Evolutionary conservation across 305 asterid species (phyloP).

Genomic region (Withania somnifera): DNA sequence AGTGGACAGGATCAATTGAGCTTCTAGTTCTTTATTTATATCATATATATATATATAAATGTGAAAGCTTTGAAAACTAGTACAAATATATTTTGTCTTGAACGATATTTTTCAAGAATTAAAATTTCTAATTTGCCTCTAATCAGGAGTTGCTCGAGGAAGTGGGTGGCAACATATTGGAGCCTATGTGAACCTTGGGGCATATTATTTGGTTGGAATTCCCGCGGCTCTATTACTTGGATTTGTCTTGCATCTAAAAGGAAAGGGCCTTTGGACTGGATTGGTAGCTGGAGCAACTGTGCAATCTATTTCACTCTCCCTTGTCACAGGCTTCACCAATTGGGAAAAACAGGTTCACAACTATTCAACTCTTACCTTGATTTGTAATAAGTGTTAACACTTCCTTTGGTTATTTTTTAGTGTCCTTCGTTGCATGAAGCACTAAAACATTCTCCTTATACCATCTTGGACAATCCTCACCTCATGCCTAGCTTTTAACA

Average conservation of each 20-base stretch:
- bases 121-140: not conserved
- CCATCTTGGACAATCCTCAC: not conserved
- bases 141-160: constrained; percentile 48
- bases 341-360: constrained; percentile 38
- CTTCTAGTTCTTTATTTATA: not conserved
- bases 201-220: constrained; percentile 44
- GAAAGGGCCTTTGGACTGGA: constrained; percentile 58
- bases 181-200: constrained; percentile 45
- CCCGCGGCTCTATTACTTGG: constrained; percentile 39
- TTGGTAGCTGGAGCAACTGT: constrained; percentile 35
- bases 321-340: constrained; percentile 31
- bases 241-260: constrained; percentile 27
- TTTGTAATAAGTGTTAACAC: not conserved
- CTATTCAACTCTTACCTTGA: not conserved
- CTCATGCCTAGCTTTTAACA: not conserved
- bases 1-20: not conserved
- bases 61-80: not conserved
- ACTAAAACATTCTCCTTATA: not conserved
- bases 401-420: not conserved
- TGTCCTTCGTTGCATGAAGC: not conserved
- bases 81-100: not conserved
- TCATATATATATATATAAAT: not conserved
- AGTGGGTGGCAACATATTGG: constrained; percentile 61
- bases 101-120: not conserved
- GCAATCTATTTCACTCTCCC: constrained; percentile 29